phyloP scores from a whole-genome alignment of 1,139 yeast species.

The Nadsonia starkeyi-henricii region DNA sequence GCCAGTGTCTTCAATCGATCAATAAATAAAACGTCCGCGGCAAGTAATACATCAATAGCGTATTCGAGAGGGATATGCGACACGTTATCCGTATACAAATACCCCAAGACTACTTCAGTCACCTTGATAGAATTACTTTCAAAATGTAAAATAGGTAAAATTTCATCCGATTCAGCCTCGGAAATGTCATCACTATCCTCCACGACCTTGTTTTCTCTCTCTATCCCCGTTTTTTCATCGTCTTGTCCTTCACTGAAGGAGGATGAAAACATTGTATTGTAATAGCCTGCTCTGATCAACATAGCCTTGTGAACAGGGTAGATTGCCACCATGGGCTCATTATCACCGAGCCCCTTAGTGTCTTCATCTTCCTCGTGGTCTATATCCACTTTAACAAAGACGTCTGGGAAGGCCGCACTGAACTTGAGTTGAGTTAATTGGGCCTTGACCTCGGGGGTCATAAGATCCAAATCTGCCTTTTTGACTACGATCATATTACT shows the following conservation, averaged over 20 bases:
- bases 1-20: conserved; percentile 55
- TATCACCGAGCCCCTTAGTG: background rate
- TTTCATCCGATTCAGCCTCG: conserved; percentile 6
- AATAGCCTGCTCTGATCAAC: conserved; percentile 48
- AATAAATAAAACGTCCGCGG: conserved; percentile 48
- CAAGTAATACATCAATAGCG: conserved; percentile 43
- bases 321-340: background rate
- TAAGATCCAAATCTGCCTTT: conserved; percentile 1
- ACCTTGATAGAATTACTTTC: conserved; percentile 29
- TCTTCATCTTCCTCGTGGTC: conserved; percentile 13
- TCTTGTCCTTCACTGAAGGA: conserved; percentile 23
- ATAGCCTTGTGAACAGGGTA: conserved; percentile 57
- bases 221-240: no score
- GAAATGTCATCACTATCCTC: conserved; percentile 4
- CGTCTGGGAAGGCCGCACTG: conserved; percentile 32
- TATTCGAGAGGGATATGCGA: conserved; percentile 31
- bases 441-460: conserved; percentile 3
- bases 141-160: conserved; percentile 26
- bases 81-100: conserved; percentile 47
- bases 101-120: conserved; percentile 42
- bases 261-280: conserved; percentile 49
- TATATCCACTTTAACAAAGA: conserved; percentile 29
- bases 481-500: conserved; percentile 10
- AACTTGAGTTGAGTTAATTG: conserved; percentile 8
- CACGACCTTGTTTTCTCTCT: no score